A percentile compares a stretch with the other conserved stretches of the same genome.
These are phyloP conservation scores for Phytophthora aleatoria DNA, from an alignment of 352 stramenopile species.

Conservation along the genomic window DNA sequence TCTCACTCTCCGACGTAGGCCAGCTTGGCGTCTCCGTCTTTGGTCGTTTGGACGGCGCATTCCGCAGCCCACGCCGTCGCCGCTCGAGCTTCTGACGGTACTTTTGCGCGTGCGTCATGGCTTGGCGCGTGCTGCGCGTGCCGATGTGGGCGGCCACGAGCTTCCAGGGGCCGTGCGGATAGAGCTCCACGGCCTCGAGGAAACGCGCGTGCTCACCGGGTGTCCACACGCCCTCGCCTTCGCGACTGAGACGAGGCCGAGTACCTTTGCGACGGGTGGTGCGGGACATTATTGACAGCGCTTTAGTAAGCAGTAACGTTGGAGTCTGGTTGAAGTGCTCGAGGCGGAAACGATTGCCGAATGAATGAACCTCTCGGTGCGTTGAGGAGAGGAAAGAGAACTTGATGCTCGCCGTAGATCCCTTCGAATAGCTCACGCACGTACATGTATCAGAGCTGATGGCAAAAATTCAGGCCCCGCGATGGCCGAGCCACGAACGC, in stretches of 20 bases:
- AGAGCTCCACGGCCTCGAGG: slow-evolving; percentile 49
- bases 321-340: slow-evolving; percentile 6
- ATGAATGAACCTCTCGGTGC: slow-evolving; percentile 22
- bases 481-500: slow-evolving; percentile 9
- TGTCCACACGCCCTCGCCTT: slow-evolving; percentile 50
- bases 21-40: background rate
- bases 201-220: slow-evolving; percentile 48
- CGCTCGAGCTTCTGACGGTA: slow-evolving; percentile 52
- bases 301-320: background rate
- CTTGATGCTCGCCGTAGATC: slow-evolving; percentile 4
- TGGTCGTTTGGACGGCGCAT: slow-evolving; percentile 5
- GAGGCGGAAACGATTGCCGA: slow-evolving; percentile 13
- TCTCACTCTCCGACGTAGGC: background rate
- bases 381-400: background rate
- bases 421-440: slow-evolving; percentile 11
- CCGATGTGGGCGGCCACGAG: slow-evolving; percentile 49
- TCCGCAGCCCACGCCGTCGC: slow-evolving; percentile 33
- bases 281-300: slow-evolving; percentile 1
- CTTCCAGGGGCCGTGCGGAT: slow-evolving; percentile 61
- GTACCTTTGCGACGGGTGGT: slow-evolving; percentile 21
- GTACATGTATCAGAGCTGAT: slow-evolving; percentile 26
- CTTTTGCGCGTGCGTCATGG: slow-evolving; percentile 55
- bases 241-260: slow-evolving; percentile 35
- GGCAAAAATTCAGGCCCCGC: slow-evolving; percentile 8
- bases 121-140: slow-evolving; percentile 50